Evolutionary conservation across 2,329 filamentous ascomycete species (phyloP), one percentile per base, ranked within the genome.

Genomic region (Ambrosiella beaveri): DNA sequence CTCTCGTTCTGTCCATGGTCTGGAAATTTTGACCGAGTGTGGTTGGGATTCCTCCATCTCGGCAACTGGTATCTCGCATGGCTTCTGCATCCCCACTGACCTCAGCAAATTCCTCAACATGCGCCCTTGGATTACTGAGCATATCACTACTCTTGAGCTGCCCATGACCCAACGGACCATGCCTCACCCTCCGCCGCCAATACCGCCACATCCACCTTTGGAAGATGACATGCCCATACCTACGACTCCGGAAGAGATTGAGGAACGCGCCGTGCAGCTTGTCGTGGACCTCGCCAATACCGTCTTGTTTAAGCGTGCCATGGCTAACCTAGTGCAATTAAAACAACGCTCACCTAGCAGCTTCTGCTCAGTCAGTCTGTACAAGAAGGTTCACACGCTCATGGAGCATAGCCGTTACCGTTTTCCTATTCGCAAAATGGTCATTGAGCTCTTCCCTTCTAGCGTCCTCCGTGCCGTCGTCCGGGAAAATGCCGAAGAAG

Each of bases 41-140:
- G 90, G 90, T 9, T 98, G 94, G 94, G 90, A 95, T 65, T 87
- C 89, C 8, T 91, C 89, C 61, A 85, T 88, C 15, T 91, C 89
- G 60, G 79, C 83, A 35, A 79, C 88, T 66, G 93, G 93, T 13
- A 80, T 84, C 61, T 91, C 88, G 0, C 73, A 95, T 8, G 93
- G 93, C 1, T 85, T 94, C 63, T 95, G 91, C 67, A 80, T 98
- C 13, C 93, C 93, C 0, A 75, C 81, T 35, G 74, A 94, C 63
- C 79, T 97, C 60, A 78, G 79, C 54, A 88, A 82, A 65, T 75
- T 98, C 44, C 86, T 96, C 65, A 85, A 84, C 37, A 79, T 90
- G 55, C 67, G 71, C 63, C 78, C 76, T 0, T 84, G 81, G 81
- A 71, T 74, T 57, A 40, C 60, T 7, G 68, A 70, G 1, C 73